These are phyloP conservation scores for Aspergillus quadricinctus DNA, from an alignment of 2,329 filamentous ascomycete species.

Conservation along the genomic window DNA sequence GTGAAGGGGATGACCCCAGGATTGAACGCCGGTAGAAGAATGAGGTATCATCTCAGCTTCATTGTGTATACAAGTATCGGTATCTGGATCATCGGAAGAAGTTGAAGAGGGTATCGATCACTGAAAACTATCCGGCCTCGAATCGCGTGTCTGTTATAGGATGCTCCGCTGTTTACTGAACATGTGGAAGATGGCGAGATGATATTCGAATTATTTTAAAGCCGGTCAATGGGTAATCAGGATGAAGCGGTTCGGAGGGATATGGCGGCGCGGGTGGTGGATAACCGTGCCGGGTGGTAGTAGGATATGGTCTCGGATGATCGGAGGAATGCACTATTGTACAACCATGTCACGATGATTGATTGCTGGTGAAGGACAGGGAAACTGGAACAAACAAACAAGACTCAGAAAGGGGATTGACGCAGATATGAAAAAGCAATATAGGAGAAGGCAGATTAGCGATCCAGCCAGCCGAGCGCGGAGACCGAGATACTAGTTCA, in stretches of 20 bases:
- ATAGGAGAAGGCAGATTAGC: constrained; percentile 1
- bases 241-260: neutral
- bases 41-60: constrained; percentile 39
- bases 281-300: neutral
- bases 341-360: neutral
- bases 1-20: constrained; percentile 33
- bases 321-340: neutral
- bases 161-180: neutral
- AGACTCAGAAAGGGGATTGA: neutral
- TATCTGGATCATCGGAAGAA: constrained; percentile 21
- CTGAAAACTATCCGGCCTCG: neutral
- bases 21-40: constrained; percentile 37
- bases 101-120: neutral
- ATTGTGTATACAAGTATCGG: constrained; percentile 29
- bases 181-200: neutral
- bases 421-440: neutral
- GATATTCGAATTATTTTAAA: neutral
- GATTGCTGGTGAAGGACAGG: neutral
- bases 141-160: neutral
- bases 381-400: constrained; percentile 1
- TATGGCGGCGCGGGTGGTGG: neutral
- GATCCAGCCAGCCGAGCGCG: constrained; percentile 17
- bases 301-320: neutral
- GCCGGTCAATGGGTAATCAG: neutral
- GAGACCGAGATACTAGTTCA: constrained; percentile 11